Evolutionary conservation across 192 early-diverging fungal species (phyloP), one percentile per base, ranked within the genome.

Genomic region (Backusella macrospora): DNA sequence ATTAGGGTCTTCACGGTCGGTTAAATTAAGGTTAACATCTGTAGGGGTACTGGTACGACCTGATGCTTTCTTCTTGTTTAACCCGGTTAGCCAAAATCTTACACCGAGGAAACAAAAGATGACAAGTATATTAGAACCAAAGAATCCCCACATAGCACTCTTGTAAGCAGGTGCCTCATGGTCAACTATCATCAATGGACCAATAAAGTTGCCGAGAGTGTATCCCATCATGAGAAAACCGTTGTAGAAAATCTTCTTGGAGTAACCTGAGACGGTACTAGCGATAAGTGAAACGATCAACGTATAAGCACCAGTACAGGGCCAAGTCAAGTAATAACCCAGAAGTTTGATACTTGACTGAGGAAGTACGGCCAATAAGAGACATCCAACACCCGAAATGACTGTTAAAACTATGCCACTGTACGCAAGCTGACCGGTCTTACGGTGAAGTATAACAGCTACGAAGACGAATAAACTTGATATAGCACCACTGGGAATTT

Each of bases 151-250:
- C 21, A 68, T 46, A 59, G 64, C 73, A n/a, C 73, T 65, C 9
- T 67, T 48, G 9, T 74, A 74, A 13, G 26, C 10, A 65, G 73
- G 73, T 15, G 48, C 39, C 49, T 74, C 64, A 16, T 55, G 48
- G n/a, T 46, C 38, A 23, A 65, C 65, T 48, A 74, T 68, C 34
- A 74, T 68, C 37, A 74, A 38, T 13, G 73, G 65, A 14, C 65
- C 73, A 68, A 74, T 68, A 15, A 68, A 52, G 40, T 68, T 74
- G 14, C 73, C 73, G 43, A 68, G 34, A 18, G 73, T 74, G 23
- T 67, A 74, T 12, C 42, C 49, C 8, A 73, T 46, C 43, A 73
- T 46, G 13, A 64, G 23, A 6, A 73, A 40, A 37, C 59, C 45
- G 18, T 73, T 63, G 15, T 62, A 64, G 16, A 55, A 62, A 4